Conservation (phyloP, 1,139 yeast genomes). For the Candida neerlandica region DNA sequence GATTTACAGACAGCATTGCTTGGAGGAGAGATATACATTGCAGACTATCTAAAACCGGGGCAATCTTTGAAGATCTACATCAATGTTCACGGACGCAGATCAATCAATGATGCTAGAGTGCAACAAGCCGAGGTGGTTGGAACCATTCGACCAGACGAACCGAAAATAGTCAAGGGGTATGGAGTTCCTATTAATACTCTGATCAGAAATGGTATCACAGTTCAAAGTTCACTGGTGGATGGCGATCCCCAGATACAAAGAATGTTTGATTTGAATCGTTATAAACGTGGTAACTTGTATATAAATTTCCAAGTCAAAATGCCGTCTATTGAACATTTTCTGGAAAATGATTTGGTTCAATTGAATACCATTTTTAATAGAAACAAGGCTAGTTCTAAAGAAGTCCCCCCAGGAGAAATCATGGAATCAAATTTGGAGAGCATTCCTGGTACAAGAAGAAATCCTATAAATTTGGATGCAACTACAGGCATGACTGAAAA, state of each 20-base stretch:
- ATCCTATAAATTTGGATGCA: conserved; percentile 10
- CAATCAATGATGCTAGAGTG: conserved; percentile 28
- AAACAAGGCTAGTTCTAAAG: background rate
- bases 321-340: conserved; percentile 35
- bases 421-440: conserved; percentile 27
- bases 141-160: conserved; percentile 44
- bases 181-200: conserved; percentile 65
- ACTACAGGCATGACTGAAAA: conserved; percentile 6
- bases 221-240: conserved; percentile 19
- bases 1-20: conserved; percentile 55
- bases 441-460: conserved; percentile 19
- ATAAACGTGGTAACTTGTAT: conserved; percentile 41
- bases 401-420: conserved; percentile 10
- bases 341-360: conserved; percentile 24
- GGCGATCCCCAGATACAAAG: conserved; percentile 20
- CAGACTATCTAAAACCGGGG: conserved; percentile 47
- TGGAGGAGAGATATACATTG: conserved; percentile 53
- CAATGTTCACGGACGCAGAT: conserved; percentile 40
- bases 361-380: conserved; percentile 25
- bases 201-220: conserved; percentile 28
- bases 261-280: conserved; percentile 24
- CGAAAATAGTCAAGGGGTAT: conserved; percentile 50
- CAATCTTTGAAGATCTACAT: conserved; percentile 41
- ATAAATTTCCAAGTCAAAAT: conserved; percentile 43
- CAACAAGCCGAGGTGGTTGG: conserved; percentile 51